These are phyloP conservation scores for Magnaporthiopsis poae DNA, from an alignment of 2,329 filamentous ascomycete species.

Conservation along the genomic window DNA sequence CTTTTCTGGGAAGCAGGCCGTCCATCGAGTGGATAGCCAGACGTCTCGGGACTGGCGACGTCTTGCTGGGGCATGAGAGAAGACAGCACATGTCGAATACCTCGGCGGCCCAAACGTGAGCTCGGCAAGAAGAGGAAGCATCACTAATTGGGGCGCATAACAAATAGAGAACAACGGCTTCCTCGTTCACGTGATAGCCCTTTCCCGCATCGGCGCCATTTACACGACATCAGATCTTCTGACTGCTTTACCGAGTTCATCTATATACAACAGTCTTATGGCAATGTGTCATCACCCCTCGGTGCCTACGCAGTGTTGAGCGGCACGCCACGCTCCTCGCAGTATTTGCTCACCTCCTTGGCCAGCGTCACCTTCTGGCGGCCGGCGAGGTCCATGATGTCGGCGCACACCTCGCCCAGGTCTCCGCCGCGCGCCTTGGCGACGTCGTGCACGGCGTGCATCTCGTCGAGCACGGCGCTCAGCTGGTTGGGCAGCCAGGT, in stretches of 20 bases:
- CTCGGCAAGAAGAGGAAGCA: too few relatives aligned
- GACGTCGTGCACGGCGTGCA: constrained; percentile 47
- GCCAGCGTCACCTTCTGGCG: constrained; percentile 55
- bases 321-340: constrained; percentile 46
- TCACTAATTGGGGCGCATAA: too few relatives aligned
- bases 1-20: too few relatives aligned
- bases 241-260: neutral
- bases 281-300: neutral
- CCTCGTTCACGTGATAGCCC: too few relatives aligned
- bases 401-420: constrained; percentile 37
- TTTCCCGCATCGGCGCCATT: too few relatives aligned
- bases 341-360: constrained; percentile 70
- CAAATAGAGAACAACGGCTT: too few relatives aligned
- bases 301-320: neutral
- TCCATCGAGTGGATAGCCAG: too few relatives aligned
- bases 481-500: constrained; percentile 80
- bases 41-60: too few relatives aligned
- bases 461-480: constrained; percentile 61
- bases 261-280: neutral
- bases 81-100: too few relatives aligned
- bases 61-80: too few relatives aligned
- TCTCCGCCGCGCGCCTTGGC: constrained; percentile 32
- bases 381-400: constrained; percentile 58
- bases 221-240: too few relatives aligned
- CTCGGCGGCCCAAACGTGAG: too few relatives aligned